Conservation (phyloP, 768 basidiomycete species). For the Psilocybe cyanescens region DNA sequence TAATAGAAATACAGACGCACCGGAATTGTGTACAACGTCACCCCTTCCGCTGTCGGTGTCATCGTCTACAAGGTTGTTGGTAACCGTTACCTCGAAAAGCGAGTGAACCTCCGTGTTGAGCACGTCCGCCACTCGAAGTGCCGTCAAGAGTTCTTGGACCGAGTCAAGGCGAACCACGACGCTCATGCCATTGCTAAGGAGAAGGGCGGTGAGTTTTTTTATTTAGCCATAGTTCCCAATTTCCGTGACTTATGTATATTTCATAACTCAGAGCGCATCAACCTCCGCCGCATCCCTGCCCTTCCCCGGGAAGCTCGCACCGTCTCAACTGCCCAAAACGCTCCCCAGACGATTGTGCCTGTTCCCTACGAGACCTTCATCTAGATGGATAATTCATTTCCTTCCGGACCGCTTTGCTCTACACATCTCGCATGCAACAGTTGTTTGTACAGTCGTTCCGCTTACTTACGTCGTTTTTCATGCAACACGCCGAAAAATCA, state of each 20-base stretch:
- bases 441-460: slow-evolving; percentile 26
- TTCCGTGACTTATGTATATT: background rate
- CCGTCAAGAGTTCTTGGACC: slow-evolving; percentile 95
- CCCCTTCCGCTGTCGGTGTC: slow-evolving; percentile 91
- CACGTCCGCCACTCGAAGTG: slow-evolving; percentile 97
- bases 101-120: slow-evolving; percentile 97
- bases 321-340: slow-evolving; percentile 75
- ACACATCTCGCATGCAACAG: slow-evolving; percentile 22
- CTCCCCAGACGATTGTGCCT: slow-evolving; percentile 91
- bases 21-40: slow-evolving; percentile 98
- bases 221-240: background rate
- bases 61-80: slow-evolving; percentile 99
- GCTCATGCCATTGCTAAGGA: slow-evolving; percentile 86
- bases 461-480: slow-evolving; percentile 24
- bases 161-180: slow-evolving; percentile 90
- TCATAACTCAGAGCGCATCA: slow-evolving; percentile 64
- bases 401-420: slow-evolving; percentile 23
- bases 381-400: slow-evolving; percentile 49
- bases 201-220: slow-evolving; percentile 74
- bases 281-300: slow-evolving; percentile 84
- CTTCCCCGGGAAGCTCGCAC: slow-evolving; percentile 80
- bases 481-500: slow-evolving; percentile 26
- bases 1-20: slow-evolving; percentile 68
- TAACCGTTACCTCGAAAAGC: slow-evolving; percentile 99
- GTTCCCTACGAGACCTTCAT: slow-evolving; percentile 97